Conservation (phyloP, 495 filamentous ascomycete genomes). For the Trichoderma gamsii region DNA sequence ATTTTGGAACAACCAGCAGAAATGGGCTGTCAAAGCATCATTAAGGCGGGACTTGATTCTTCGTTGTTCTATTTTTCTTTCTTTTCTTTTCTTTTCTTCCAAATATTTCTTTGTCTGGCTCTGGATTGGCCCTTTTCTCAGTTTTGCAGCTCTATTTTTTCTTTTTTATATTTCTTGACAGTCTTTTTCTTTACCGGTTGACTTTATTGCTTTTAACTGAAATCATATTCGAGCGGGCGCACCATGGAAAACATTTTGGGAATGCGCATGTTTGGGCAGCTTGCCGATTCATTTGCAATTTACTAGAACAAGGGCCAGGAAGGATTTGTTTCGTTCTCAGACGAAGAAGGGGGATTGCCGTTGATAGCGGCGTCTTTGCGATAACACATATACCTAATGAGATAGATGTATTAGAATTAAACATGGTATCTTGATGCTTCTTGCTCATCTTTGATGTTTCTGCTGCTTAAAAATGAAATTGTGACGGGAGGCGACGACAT, state of each 20-base stretch:
- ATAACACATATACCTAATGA: constrained; percentile 6
- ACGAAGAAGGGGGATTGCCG: neutral
- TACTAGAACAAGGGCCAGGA: neutral
- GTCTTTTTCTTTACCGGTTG: neutral
- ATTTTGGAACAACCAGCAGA: constrained; percentile 4
- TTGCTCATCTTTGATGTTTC: neutral
- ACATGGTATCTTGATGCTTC: neutral
- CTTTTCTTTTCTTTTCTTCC: neutral
- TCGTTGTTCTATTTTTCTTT: neutral
- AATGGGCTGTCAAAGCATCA: neutral
- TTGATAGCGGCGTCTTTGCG: neutral
- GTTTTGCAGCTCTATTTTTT: neutral
- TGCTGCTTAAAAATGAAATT: neutral
- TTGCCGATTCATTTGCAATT: neutral
- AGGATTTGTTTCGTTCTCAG: neutral
- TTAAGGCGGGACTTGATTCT: neutral
- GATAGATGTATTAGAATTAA: constrained; percentile 12
- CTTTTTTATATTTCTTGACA: neutral
- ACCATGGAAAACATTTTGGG: constrained; percentile 10
- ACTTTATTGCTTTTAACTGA: neutral
- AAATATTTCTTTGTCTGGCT: neutral
- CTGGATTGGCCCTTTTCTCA: neutral
- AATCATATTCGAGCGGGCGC: constrained; percentile 5
- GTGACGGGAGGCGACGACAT: neutral
- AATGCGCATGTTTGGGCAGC: neutral